These are phyloP conservation scores for Puccinia triticina DNA, from an alignment of 1,284 basidiomycete species.

Conservation along the genomic window DNA sequence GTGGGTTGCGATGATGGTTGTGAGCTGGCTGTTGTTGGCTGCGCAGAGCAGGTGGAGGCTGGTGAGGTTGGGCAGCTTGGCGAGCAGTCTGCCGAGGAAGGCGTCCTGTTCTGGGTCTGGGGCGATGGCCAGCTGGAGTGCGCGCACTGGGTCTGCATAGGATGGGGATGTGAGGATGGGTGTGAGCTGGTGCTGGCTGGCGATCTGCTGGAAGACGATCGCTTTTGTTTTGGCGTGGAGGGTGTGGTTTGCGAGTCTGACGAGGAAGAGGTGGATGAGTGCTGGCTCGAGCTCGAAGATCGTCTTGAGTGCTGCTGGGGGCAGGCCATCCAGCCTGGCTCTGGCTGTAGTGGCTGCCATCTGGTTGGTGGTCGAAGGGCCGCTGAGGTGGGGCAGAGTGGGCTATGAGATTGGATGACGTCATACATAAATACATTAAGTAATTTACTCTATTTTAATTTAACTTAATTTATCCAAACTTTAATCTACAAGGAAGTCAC, in stretches of 20 bases:
- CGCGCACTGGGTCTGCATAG: slow-evolving; percentile 5
- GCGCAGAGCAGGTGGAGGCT: slow-evolving; percentile 11
- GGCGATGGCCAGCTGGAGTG: slow-evolving; percentile 4
- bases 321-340: slow-evolving; percentile 1
- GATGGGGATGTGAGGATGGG: slow-evolving; percentile 7
- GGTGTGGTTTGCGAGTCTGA: not conserved
- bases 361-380: too few species aligned
- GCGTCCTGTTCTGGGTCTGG: too few species aligned
- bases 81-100: not conserved
- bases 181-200: not conserved
- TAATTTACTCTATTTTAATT: too few species aligned
- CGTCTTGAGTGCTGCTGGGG: not conserved
- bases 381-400: too few species aligned
- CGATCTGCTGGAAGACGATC: slow-evolving; percentile 18
- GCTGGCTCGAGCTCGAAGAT: slow-evolving; percentile 35
- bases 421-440: not conserved
- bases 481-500: too few species aligned
- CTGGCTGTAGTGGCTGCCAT: not conserved
- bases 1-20: slow-evolving; percentile 4
- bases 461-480: too few species aligned
- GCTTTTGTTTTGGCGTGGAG: not conserved
- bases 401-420: not conserved
- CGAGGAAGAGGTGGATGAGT: slow-evolving; percentile 22
- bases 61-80: slow-evolving; percentile 39
- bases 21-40: not conserved